Conservation (phyloP, 2,329 filamentous ascomycete species). For the Diatrype stigma region DNA sequence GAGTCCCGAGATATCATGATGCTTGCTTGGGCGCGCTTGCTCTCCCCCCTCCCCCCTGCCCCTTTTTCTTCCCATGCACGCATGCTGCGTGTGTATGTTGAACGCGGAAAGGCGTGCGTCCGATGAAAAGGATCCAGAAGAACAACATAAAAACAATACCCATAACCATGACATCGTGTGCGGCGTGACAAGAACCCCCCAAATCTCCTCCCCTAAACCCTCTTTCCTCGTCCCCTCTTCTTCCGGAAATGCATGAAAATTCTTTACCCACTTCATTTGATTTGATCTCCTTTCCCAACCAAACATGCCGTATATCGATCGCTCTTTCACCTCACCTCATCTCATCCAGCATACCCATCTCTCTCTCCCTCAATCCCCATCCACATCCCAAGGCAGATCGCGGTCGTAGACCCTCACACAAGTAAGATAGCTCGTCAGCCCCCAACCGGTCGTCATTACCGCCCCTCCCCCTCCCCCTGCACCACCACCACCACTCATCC, state of each 20-base stretch:
- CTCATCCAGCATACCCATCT: not conserved
- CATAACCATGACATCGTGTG: not conserved
- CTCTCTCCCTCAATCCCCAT: constrained; percentile 16
- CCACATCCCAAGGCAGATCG: constrained; percentile 27
- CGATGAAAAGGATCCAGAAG: too few species aligned
- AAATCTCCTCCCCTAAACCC: too few species aligned
- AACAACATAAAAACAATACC: too few species aligned
- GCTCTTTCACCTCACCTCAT: not conserved
- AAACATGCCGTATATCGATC: too few species aligned
- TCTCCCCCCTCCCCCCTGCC: not conserved
- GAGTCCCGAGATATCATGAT: too few species aligned
- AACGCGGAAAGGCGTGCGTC: too few species aligned
- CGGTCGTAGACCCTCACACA: constrained; percentile 28
- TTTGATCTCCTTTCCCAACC: too few species aligned
- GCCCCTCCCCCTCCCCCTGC: not conserved
- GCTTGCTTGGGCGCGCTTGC: too few species aligned
- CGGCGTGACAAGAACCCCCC: not conserved
- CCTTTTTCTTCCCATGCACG: not conserved
- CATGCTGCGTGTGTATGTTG: not conserved
- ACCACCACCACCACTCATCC: too few species aligned
- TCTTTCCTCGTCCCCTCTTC: too few species aligned
- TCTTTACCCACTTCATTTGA: too few species aligned
- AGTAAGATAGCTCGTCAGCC: constrained; percentile 27
- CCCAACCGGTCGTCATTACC: constrained; percentile 6
- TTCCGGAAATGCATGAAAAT: too few species aligned